Evolutionary conservation across 1,284 basidiomycete genomes (phyloP), one percentile per base, ranked within the genome.

Genomic region (Heterobasidion parviporum): DNA sequence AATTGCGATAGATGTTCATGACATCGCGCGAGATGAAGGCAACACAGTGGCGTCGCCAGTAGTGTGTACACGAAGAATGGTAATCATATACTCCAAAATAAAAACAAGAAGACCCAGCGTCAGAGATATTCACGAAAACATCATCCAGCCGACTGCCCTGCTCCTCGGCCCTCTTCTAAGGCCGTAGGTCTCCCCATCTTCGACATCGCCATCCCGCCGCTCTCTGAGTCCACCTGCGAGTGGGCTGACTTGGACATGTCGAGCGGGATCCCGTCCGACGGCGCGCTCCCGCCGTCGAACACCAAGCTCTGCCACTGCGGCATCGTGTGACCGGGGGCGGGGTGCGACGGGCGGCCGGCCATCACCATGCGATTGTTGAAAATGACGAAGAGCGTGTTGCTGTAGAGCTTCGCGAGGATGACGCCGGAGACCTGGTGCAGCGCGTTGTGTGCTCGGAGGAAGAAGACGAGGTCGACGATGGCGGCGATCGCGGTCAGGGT

Each of bases 381-480:
- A 14, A 60, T 46, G 33, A 60, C 54, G 38, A 60, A 49, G 18
- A 58, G 55, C 14, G 59, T 49, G 50, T 58, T 60, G 26, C 55
- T 56, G 57, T 60, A 60, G 8, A 60, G 43, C 51, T 60, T 60
- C 16, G 53, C 53, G 18, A 60, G 55, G 14, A 54, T 38, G n/a
- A 58, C 14, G 53, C 35, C 15, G 8, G 44, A 46, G 16, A 35
- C 5, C 53, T 54, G 57, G 55, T 3, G 51, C 41, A 38, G 56
- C n/a, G 36, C 57, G 59, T 6, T 56, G 51, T 60, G 55, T 56
- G 55, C 46, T 43, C 35, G 53, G 47, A 60, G 33, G 50, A 57
- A 60, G 8, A 60, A 46, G 15, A 55, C 35, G 18, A 60, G 55
- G 32, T 60, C 59, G 6, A 60, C 16, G 34, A 32, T 50, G 2